A percentile compares a stretch with the other conserved stretches of the same genome.
Conservation (phyloP, 306 rosid genomes). For the Carpinus fangiana region DNA sequence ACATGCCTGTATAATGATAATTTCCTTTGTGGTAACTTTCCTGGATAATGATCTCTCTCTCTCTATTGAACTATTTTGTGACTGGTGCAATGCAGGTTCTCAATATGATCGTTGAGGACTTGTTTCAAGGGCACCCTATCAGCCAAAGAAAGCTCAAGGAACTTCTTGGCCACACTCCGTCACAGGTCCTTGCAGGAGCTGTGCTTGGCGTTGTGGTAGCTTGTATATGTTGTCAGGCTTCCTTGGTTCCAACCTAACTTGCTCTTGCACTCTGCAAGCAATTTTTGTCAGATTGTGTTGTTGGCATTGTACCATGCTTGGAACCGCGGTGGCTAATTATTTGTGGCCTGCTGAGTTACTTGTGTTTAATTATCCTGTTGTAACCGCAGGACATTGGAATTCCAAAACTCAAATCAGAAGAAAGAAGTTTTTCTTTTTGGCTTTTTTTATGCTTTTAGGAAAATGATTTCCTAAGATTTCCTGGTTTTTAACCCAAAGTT, state of each 20-base stretch:
- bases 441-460: background rate
- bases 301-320: background rate
- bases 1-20: background rate
- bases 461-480: background rate
- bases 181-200: slow-evolving; percentile 90
- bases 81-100: slow-evolving; percentile 61
- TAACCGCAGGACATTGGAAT: background rate
- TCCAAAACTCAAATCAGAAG: background rate
- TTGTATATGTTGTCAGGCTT: slow-evolving; percentile 68
- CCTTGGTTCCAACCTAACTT: slow-evolving; percentile 36
- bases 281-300: background rate
- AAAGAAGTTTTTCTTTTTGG: background rate
- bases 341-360: background rate
- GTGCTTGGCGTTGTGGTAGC: slow-evolving; percentile 69
- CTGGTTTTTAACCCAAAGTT: background rate
- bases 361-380: background rate
- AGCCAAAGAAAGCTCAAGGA: slow-evolving; percentile 90
- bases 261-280: background rate
- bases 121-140: slow-evolving; percentile 87
- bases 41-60: background rate
- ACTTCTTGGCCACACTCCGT: slow-evolving; percentile 88
- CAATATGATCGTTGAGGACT: slow-evolving; percentile 80
- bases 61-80: background rate
- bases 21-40: background rate
- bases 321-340: background rate